phyloP scores from a whole-genome alignment of 345 rosid species.

The Acer yangbiense region DNA sequence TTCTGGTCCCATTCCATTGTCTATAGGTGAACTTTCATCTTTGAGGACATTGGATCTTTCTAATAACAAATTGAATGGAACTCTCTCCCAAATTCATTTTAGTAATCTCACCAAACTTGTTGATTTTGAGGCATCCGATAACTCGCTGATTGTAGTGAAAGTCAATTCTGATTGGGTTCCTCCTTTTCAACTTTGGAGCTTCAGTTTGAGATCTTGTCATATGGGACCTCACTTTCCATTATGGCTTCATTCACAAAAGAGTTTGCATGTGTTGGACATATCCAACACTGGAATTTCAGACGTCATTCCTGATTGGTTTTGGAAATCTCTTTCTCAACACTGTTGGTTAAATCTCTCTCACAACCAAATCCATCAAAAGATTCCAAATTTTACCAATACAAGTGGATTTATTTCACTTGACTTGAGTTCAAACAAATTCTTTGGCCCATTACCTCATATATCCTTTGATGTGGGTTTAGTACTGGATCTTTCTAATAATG shows the following conservation, averaged over 20 bases:
- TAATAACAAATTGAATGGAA: not conserved
- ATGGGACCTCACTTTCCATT: too few relatives aligned
- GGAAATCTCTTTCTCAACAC: not conserved
- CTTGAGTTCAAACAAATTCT: too few relatives aligned
- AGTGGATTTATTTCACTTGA: too few relatives aligned
- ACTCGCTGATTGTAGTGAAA: slow-evolving; percentile 3
- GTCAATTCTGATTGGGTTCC: slow-evolving; percentile 32
- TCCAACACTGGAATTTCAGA: slow-evolving; percentile 30
- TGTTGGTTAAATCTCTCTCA: too few relatives aligned
- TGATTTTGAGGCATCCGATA: not conserved
- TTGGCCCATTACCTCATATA: slow-evolving; percentile 11
- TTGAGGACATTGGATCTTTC: not conserved
- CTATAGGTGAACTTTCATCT: not conserved
- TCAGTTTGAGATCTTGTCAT: too few relatives aligned
- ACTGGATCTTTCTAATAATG: slow-evolving; percentile 29
- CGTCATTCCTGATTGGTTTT: slow-evolving; percentile 7
- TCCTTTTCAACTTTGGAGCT: slow-evolving; percentile 10
- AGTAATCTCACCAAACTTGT: not conserved
- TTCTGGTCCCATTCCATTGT: not conserved
- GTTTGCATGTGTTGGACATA: slow-evolving; percentile 24
- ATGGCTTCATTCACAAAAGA: not conserved
- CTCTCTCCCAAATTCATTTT: not conserved
- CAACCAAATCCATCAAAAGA: too few relatives aligned
- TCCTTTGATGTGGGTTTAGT: not conserved
- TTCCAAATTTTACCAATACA: too few relatives aligned